Evolutionary conservation across 1,139 yeast genomes (phyloP), one percentile per base, ranked within the genome.

Genomic region (Geotrichum phurueaensis): DNA sequence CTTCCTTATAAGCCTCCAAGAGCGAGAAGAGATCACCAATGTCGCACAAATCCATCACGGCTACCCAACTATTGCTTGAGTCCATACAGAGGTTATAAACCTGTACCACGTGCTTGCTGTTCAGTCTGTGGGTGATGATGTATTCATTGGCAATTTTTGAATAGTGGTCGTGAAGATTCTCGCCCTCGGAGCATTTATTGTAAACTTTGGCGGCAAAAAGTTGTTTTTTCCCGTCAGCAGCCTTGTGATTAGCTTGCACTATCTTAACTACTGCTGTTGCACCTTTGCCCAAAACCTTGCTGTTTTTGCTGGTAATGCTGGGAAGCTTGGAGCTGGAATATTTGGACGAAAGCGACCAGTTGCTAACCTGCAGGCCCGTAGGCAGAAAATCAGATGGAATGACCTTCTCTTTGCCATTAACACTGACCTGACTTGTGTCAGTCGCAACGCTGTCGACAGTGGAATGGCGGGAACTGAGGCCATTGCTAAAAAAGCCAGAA

Each of bases 111-210:
- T 90, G 87, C 62, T 86, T 84, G 69, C 85, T 87, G 62, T 85
- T 81, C 64, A 89, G 73, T 0, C 88, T 81, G 53, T 87, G 84
- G 1, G 92, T 85, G 53, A 89, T 84, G 66, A 87, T 83, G 71
- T 87, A 89, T 70, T 89, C 96, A 4, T 89, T 84, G 0, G 94
- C 83, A 36, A 88, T 82, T 61, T 92, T 76, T 47, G 85, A 84
- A 61, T 86, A 80, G 69, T 86, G 88, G 67, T 82, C 85, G 50
- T 80, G 80, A 33, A 79, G 75, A 15, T 82, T 73, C 67, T 86
- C 92, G 49, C 64, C 63, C 9, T 64, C 63, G 29, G 65, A 60
- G 49, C 77, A 77, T 60, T 81, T 79, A 62, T 81, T 78, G 62
- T 87, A 77, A 67, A 88, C 92, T 69, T 89, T 89, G 47, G 89